A percentile compares a stretch with the other conserved stretches of the same genome.
Evolutionary conservation across 495 filamentous ascomycete genomes (phyloP).

Genomic region (Sordaria brevicollis): DNA sequence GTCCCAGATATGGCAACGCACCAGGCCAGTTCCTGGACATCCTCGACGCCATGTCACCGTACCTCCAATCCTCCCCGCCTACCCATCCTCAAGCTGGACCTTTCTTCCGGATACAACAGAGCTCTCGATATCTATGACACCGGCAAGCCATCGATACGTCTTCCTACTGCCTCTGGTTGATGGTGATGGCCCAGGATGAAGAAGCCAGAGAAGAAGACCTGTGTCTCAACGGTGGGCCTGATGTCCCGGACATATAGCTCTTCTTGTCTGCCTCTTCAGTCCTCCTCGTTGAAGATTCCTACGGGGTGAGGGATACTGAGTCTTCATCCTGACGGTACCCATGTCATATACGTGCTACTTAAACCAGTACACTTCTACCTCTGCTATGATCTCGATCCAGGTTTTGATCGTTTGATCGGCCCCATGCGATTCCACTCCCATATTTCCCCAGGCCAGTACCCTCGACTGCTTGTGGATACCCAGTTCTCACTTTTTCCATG

Average conservation of each 20-base stretch:
- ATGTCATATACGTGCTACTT: not conserved
- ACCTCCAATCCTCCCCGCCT: not conserved
- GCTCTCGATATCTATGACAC: not conserved
- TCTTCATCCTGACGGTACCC: not conserved
- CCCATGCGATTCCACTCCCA: not conserved
- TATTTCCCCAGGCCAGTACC: not conserved
- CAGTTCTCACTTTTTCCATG: not conserved
- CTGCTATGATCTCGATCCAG: not conserved
- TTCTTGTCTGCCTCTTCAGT: not conserved
- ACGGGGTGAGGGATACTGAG: not conserved
- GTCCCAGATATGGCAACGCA: not conserved
- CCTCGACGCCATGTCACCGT: not conserved
- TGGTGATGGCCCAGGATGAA: not conserved
- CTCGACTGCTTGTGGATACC: not conserved
- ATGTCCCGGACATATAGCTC: not conserved
- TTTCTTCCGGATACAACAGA: not conserved
- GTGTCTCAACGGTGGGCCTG: not conserved
- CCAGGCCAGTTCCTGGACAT: not conserved
- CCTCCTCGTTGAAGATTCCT: not conserved
- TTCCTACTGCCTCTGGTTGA: not conserved
- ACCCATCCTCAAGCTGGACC: conserved; percentile 7
- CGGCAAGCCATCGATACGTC: not conserved
- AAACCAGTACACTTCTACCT: not conserved
- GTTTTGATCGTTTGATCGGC: not conserved
- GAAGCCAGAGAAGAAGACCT: not conserved